Evolutionary conservation across 2,329 filamentous ascomycete species (phyloP), one percentile per base, ranked within the genome.

Genomic region (Fusarium abutilonis): DNA sequence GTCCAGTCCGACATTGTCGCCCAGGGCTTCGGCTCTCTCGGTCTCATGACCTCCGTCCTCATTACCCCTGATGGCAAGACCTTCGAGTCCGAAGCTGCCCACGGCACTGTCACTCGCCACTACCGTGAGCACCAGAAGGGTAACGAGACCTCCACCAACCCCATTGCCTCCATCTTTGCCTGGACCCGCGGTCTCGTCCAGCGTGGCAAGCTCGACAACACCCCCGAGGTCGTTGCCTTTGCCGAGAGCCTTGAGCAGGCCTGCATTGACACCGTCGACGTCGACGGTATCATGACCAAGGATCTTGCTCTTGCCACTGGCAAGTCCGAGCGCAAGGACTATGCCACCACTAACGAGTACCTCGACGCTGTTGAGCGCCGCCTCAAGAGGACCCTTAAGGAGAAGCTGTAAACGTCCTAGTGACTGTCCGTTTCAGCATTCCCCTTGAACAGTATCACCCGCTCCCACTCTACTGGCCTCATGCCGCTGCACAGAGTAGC

Each of bases 51-150:
- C 73, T 97, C 93, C 28, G 92, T 97, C 63, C 90, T 98, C 70
- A 92, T 97, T 80, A 98, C 95, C 56, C 95, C 95, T 52, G 92
- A 96, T 78, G 95, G 95, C 77, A 92, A 95, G 82, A 96, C 93
- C 10, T 98, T 96, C 78, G 95, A 98, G 81, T 93, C 93, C 57
- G 95, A 98, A 84, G 95, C 95, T 65, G 95, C 95, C 67, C 95
- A 98, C 86, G 95, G 95, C 73, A 98, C 95, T 64, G 95, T 99
- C 68, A 99, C 95, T 51, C 92, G 95, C 73, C 95, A 98, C 85
- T 98, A 93, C 88, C 92, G 95, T 76, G 94, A 98, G 83, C 91
- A 98, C 86, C 95, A 98, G 81, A 97, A 97, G 85, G 95, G 95
- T 76, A 89, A 89, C 72, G 92, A 97, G 81, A 99, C 95, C 53